Base-by-base conservation (phyloP, 257 asterid species). In the Ballota nigra region DNA sequence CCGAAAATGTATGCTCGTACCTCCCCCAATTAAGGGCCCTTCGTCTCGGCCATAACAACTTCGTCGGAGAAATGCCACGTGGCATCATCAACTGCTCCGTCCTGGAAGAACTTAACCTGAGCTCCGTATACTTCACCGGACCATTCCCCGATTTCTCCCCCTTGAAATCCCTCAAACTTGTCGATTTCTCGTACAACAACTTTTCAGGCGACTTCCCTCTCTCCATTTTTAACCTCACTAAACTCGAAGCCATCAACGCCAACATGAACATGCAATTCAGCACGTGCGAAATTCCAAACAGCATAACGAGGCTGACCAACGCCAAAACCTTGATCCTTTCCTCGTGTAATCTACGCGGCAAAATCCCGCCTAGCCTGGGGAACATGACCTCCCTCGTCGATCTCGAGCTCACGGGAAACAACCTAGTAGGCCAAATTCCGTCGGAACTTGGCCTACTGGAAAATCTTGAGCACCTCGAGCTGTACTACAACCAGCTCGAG, bases 331-430 rank as follows among this genome's bases (percentile, higher is more conserved):
- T 94, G 85, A 69, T 91, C 16, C 41, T 94, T 3, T 66, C 86
- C 0, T 78, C 98, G 1, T 88, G 99, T 79, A 88, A 70, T 76
- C 15, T 94, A 61, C 56, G 51, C 7, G 99, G 99, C 1, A 41
- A 29, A 29, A 86, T 94, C 63, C 96, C 87, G 1, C 56, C 74
- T 0, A 58, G 79, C 0, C 19, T 91, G 0, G 95, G 95, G 12
- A 86, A 88, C 70, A 86, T 94, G 92, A 86, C 92, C 2, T 83
- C 97, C 3, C 84, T 94, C 9, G 20, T 82, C 22, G 97, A 89
- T 81, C 95, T 94, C 34, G 98, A 94, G 76, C 61, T 94, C 56
- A 78, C 92, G 22, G 98, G 95, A 0, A 94, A 94, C 63, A 75
- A 65, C 41, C 69, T 94, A 18, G 57, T 15, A 0, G 99, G 99